Evolutionary conservation across 768 basidiomycete genomes (phyloP).

Genomic region (Amanita jacksonii): DNA sequence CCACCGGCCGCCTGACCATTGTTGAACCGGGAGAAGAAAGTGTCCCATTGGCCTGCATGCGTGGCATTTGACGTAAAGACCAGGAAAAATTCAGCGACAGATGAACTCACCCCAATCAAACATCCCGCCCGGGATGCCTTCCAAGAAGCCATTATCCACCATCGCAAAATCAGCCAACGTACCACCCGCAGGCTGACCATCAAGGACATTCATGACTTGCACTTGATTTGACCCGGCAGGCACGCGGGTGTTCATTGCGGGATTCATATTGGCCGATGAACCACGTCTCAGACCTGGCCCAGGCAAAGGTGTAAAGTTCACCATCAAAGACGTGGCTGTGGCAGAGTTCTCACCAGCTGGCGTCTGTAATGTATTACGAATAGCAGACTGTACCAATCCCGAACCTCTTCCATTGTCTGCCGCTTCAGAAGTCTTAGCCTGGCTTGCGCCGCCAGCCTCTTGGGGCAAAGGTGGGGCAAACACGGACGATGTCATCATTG

Average conservation of each 20-base stretch:
- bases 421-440: conserved; percentile 8
- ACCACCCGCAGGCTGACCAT: conserved; percentile 44
- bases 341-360: conserved; percentile 4
- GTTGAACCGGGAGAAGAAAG: conserved; percentile 61
- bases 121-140: conserved; percentile 76
- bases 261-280: conserved; percentile 52
- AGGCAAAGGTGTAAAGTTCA: conserved; percentile 47
- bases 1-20: conserved; percentile 22
- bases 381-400: conserved; percentile 4
- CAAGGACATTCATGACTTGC: conserved; percentile 71
- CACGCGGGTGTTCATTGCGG: conserved; percentile 49
- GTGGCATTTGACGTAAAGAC: too few species aligned
- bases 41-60: conserved; percentile 84
- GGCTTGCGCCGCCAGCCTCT: neutral
- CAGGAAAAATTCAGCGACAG: conserved; percentile 1
- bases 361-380: neutral
- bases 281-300: conserved; percentile 15
- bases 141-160: conserved; percentile 60
- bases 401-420: conserved; percentile 9
- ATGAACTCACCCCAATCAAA: conserved; percentile 70
- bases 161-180: conserved; percentile 55
- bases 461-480: conserved; percentile 7
- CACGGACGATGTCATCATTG: conserved; percentile 4
- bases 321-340: conserved; percentile 34
- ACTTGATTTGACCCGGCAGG: conserved; percentile 40